Conservation (phyloP, 306 rosid genomes). For the Sophora flavescens region DNA sequence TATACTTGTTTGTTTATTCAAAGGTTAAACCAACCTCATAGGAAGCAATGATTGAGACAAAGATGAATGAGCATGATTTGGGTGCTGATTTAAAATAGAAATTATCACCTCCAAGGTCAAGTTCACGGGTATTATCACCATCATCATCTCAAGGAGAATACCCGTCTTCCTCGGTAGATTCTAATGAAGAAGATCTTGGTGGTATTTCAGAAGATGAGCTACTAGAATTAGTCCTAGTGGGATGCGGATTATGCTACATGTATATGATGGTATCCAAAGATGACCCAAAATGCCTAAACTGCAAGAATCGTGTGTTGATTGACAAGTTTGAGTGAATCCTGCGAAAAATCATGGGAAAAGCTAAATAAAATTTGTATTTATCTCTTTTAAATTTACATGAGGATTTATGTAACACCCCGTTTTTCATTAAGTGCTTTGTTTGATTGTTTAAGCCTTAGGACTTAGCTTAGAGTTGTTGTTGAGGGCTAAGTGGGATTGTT, state of each 20-base stretch:
- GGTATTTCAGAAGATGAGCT: not conserved
- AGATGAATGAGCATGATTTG: not conserved
- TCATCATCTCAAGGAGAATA: not conserved
- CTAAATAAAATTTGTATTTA: not conserved
- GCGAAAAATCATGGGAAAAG: not conserved
- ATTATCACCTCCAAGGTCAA: constrained; percentile 9
- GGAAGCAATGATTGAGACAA: not conserved
- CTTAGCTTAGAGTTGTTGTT: too few relatives aligned
- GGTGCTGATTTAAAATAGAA: not conserved
- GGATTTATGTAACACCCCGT: too few relatives aligned
- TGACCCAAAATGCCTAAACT: constrained; percentile 46
- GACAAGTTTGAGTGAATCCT: constrained; percentile 9
- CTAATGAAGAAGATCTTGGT: not conserved
- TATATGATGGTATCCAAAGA: constrained; percentile 46
- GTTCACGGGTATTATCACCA: not conserved
- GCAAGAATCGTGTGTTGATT: constrained; percentile 20
- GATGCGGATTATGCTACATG: constrained; percentile 42
- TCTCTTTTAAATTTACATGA: too few relatives aligned
- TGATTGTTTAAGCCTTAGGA: too few relatives aligned
- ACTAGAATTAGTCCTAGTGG: constrained; percentile 33
- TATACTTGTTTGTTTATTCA: not conserved
- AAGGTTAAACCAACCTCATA: constrained; percentile 15
- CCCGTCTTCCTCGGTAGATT: not conserved
- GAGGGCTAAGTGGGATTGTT: too few relatives aligned
- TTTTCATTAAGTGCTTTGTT: too few relatives aligned